Conservation (phyloP, 148 eudicot genomes). For the Bassia scoparia region DNA sequence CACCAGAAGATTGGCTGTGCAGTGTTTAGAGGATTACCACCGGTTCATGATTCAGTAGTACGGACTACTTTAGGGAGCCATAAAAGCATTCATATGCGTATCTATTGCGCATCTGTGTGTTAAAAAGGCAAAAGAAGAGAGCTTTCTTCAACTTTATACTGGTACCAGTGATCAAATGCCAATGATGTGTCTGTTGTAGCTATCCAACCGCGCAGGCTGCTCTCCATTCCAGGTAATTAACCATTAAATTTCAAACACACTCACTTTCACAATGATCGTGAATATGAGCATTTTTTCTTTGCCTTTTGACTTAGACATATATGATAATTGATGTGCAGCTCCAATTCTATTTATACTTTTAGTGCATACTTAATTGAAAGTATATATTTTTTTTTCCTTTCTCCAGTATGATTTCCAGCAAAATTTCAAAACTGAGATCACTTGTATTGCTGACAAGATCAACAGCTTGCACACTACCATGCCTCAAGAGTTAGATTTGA, state of each 20-base stretch:
- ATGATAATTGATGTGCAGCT: too few relatives aligned
- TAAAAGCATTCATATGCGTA: conserved; percentile 9
- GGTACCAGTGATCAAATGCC: background rate
- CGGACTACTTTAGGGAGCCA: conserved; percentile 1
- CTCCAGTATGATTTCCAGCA: conserved; percentile 7
- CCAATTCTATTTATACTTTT: too few relatives aligned
- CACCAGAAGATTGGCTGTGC: conserved; percentile 15
- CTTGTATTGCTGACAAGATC: conserved; percentile 17
- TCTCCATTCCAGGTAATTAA: conserved; percentile 22
- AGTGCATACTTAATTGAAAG: too few relatives aligned
- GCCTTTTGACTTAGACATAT: too few relatives aligned
- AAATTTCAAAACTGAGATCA: conserved; percentile 16
- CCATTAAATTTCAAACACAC: background rate
- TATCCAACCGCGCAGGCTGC: conserved; percentile 17
- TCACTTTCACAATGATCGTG: background rate
- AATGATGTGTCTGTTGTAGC: background rate
- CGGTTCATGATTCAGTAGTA: conserved; percentile 19
- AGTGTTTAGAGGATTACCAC: conserved; percentile 15
- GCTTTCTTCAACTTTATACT: conserved; percentile 10
- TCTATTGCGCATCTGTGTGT: conserved; percentile 24
- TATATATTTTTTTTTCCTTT: background rate
- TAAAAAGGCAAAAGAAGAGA: conserved; percentile 16
- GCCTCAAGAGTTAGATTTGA: conserved; percentile 6
- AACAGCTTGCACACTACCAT: background rate
- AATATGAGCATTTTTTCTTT: too few relatives aligned